Base-by-base conservation (phyloP, 2,329 filamentous ascomycete genomes). In the Botrytis pseudocinerea region DNA sequence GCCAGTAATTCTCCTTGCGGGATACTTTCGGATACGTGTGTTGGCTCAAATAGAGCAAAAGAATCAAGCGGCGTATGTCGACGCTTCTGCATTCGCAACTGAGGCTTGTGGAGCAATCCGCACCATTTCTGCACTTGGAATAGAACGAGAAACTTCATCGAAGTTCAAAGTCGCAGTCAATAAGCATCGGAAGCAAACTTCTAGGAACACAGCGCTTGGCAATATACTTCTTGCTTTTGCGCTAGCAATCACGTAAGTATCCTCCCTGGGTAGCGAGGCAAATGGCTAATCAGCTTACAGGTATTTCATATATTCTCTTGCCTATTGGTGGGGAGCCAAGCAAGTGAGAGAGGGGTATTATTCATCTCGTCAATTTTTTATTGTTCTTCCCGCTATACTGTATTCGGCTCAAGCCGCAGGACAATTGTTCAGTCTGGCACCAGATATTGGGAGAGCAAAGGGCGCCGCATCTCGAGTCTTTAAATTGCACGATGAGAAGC, bases 281-380 rank as follows among this genome's bases (percentile, higher is more conserved):
- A 28, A n/a, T 20, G 2, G 22, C 25, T 65, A n/a, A 65, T 28
- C 87, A 89, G 78, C 87, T 85, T 83, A 86, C 18, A 87, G 89
- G 32, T 92, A 91, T 78, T 85, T 92, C 69, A 88, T 93, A 40
- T 93, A 94, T 78, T 90, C 91, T 0, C 87, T 95, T 71, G 90
- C 91, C 0, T 94, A 93, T 81, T 95, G 92, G 91, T 95, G 92
- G 91, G 92, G 92, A 5, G 87, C 91, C 0, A 91, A 88, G 77
- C 88, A 90, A 75, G 92, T 94, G 74, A 87, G 90, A 69, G 85
- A 86, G 60, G 60, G 92, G 7, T 83, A 88, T 72, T 91, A 91
- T 76, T 85, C 83, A 4, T 87, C 87, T 61, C 88, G 90, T 46
- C 87, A 92, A n/a, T 94, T 94, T 82, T 90, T 94, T 80, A 91